A percentile compares a stretch with the other conserved stretches of the same genome.
phyloP scores from a whole-genome alignment of 2,329 filamentous ascomycete genomes.

The Cytospora piceicola region DNA sequence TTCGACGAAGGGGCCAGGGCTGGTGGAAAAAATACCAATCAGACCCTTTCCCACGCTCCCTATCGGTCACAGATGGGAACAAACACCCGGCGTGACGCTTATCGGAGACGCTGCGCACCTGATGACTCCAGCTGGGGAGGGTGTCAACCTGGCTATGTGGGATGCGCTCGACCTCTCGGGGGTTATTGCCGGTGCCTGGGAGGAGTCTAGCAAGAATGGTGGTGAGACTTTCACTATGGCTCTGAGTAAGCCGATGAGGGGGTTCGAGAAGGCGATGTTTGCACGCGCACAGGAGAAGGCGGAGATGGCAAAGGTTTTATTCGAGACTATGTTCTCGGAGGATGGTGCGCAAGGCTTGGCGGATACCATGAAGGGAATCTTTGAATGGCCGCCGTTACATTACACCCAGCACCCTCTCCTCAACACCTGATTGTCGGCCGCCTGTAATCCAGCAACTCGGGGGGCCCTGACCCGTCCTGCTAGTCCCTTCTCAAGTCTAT shows the following conservation, averaged over 20 bases:
- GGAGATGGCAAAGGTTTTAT: conserved; percentile 25
- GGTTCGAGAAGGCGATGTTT: conserved; percentile 35
- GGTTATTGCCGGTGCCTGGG: conserved; percentile 35
- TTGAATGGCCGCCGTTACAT: not conserved
- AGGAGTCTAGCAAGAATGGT: not conserved
- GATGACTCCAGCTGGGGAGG: conserved; percentile 56
- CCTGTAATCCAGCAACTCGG: too few relatives aligned
- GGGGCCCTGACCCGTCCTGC: not conserved
- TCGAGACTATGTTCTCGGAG: conserved; percentile 30
- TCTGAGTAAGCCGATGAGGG: conserved; percentile 31
- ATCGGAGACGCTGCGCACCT: conserved; percentile 61
- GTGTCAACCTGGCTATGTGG: conserved; percentile 57
- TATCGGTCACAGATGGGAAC: conserved; percentile 46
- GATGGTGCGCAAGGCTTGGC: conserved; percentile 24
- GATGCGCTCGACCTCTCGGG: conserved; percentile 52
- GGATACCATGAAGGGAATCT: conserved; percentile 17
- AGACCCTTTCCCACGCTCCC: conserved; percentile 47
- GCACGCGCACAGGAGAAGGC: conserved; percentile 28
- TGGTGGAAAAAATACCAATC: conserved; percentile 33
- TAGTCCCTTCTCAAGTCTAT: not conserved
- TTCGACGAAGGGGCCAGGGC: conserved; percentile 36
- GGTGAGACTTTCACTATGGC: conserved; percentile 26
- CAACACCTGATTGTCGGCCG: not conserved
- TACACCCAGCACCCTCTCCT: not conserved
- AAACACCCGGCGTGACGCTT: conserved; percentile 49